Evolutionary conservation across 495 filamentous ascomycete species (phyloP), one percentile per base, ranked within the genome.

Genomic region (Daldinia decipiens): DNA sequence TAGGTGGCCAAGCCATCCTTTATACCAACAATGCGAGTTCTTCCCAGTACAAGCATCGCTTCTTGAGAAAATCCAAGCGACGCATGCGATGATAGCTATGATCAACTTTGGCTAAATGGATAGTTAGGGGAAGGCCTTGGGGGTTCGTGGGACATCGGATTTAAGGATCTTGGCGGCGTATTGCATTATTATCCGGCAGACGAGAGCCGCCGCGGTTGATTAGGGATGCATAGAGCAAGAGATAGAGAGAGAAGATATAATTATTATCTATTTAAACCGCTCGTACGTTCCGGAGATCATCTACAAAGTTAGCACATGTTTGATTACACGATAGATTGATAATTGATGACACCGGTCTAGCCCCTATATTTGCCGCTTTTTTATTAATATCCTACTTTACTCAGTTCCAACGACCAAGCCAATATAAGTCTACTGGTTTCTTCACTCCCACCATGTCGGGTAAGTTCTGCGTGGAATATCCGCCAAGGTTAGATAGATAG

Each of bases 81-180:
- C 39, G 52, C 43, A 26, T 32, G 24, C 13, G 59, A 71, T 45
- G 17, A 29, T 59, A 59, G 27, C 43, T 38, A 12, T 29, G 29
- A 21, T 54, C 19, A 40, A 43, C 38, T 64, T 62, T 74, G 74
- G 74, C 69, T 77, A 77, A 77, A 77, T 64, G 55, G 66, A 27
- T 71, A 74, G 72, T 71, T 73, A 53, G 74, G 64, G 60, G 60
- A 68, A 29, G 26, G 19, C 17, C 60, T 56, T 40, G 32, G 31
- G 57, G 57, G 50, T 24, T 64, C 5, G 34, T n/a, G 19, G 52
- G 43, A 59, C 5, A 24, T 43, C 38, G 51, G 56, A 58, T 57
- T 32, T 19, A 13, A 50, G 51, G 19, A 56, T 32, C 27, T 45
- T 60, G 45, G 38, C 29, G 38, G 53, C 54, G 26, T 19, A 45